phyloP scores from a whole-genome alignment of 2,329 filamentous ascomycete species.

The Sporothrix phasma region DNA sequence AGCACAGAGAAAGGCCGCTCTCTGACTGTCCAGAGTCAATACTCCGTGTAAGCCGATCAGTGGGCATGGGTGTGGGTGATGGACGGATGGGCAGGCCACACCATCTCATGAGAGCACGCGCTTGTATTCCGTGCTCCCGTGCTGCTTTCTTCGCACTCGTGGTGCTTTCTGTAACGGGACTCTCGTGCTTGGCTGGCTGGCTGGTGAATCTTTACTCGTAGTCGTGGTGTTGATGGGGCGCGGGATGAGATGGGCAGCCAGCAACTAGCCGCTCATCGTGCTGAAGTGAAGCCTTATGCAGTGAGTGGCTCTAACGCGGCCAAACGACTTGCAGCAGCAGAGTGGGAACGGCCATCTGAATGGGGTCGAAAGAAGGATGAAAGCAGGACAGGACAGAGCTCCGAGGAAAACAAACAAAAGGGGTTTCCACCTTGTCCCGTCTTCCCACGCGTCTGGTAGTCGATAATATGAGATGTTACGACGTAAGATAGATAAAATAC shows the following conservation, averaged over 20 bases:
- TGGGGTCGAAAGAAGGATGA: background rate
- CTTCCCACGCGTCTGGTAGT: conserved; percentile 4
- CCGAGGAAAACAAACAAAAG: background rate
- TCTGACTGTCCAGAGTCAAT: background rate
- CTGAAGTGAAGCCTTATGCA: conserved; percentile 27
- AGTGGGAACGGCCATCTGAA: conserved; percentile 13
- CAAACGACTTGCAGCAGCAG: conserved; percentile 26
- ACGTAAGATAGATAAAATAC: conserved; percentile 7
- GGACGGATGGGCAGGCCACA: background rate
- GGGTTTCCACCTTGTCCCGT: background rate
- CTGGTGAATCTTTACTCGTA: conserved; percentile 20
- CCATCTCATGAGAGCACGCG: conserved; percentile 1
- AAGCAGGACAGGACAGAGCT: background rate
- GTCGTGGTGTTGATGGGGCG: conserved; percentile 23
- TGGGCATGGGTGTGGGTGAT: background rate
- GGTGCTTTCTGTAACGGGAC: background rate
- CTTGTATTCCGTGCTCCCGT: background rate
- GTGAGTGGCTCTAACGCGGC: conserved; percentile 28
- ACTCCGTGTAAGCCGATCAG: conserved; percentile 5
- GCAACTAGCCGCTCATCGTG: conserved; percentile 31
- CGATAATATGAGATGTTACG: background rate
- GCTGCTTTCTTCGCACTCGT: background rate
- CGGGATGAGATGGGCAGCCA: conserved; percentile 20
- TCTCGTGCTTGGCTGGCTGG: conserved; percentile 19
- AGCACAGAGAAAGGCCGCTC: background rate